These are phyloP conservation scores for Aspergillus clavatus DNA, from an alignment of 2,329 filamentous ascomycete species.

Conservation along the genomic window DNA sequence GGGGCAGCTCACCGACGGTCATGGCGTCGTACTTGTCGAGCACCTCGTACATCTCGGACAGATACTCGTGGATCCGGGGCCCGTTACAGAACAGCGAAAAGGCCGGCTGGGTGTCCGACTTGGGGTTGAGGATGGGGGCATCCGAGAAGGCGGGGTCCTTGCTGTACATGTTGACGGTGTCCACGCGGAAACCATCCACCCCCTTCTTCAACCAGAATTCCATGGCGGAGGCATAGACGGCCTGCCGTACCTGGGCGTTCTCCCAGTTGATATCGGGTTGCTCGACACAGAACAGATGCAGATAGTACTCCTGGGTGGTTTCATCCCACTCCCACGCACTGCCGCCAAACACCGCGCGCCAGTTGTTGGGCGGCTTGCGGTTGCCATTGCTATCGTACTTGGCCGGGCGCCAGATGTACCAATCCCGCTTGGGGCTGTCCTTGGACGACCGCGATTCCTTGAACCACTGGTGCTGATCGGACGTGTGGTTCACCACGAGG, in stretches of 20 bases:
- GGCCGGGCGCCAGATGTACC: constrained; percentile 58
- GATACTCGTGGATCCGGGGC: constrained; percentile 54
- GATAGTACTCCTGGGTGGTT: constrained; percentile 65
- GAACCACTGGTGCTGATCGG: constrained; percentile 67
- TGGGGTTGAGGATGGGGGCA: constrained; percentile 31
- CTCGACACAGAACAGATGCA: constrained; percentile 67
- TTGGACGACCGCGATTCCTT: constrained; percentile 58
- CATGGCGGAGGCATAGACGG: constrained; percentile 66
- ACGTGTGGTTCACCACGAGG: constrained; percentile 73
- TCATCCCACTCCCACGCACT: constrained; percentile 59
- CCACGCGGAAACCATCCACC: constrained; percentile 67
- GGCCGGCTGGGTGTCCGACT: constrained; percentile 54
- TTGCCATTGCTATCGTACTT: constrained; percentile 52
- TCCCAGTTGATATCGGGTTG: constrained; percentile 89
- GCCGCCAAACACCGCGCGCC: constrained; percentile 41
- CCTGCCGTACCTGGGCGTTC: constrained; percentile 59
- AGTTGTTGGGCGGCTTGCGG: constrained; percentile 69
- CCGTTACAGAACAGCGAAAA: constrained; percentile 58
- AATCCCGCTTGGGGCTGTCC: constrained; percentile 59
- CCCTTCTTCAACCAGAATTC: constrained; percentile 73
- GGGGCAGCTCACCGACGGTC: constrained; percentile 58
- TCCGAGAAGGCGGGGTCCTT: constrained; percentile 54
- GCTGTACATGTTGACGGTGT: constrained; percentile 68
- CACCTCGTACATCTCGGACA: constrained; percentile 50
- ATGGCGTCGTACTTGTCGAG: constrained; percentile 54